Evolutionary conservation across 164 flowering plant species (phyloP).

Genomic region (Euptelea pleiosperma): DNA sequence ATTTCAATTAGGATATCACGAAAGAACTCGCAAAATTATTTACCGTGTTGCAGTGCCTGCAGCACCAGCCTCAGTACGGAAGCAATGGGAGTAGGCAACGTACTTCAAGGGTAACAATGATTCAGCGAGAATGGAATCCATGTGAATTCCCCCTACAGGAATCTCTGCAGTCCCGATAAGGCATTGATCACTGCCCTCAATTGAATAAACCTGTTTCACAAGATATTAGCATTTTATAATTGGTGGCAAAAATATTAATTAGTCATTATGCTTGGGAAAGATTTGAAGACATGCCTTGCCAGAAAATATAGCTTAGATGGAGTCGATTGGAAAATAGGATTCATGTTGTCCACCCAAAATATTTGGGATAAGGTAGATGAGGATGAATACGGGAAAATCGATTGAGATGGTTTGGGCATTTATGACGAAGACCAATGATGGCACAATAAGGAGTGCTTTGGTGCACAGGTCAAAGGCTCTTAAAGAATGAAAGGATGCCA

Average conservation of each 20-base stretch:
- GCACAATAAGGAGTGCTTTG: not conserved
- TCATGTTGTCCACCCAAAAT: too few relatives aligned
- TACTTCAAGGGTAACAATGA: conserved; percentile 79
- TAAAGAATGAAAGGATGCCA: not conserved
- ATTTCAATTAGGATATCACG: not conserved
- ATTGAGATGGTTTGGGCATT: not conserved
- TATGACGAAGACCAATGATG: too few relatives aligned
- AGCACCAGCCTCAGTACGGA: conserved; percentile 95
- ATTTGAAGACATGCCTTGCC: too few relatives aligned
- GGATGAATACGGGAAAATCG: not conserved
- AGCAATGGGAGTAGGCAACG: conserved; percentile 87
- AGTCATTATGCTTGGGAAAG: too few relatives aligned
- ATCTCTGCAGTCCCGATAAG: conserved; percentile 98
- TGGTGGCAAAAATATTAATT: too few relatives aligned
- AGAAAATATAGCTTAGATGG: too few relatives aligned
- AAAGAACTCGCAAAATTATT: not conserved
- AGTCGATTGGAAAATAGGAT: too few relatives aligned
- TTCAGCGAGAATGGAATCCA: conserved; percentile 85
- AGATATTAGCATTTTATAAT: too few relatives aligned
- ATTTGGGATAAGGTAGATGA: too few relatives aligned
- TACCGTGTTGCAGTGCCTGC: conserved; percentile 87
- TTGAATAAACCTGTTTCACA: conserved; percentile 85
- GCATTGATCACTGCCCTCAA: conserved; percentile 89
- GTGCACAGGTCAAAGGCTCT: not conserved
- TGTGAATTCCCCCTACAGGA: conserved; percentile 96